Percentiles rank a stretch among this genome's conserved stretches.
Conservation (phyloP, 1,139 yeast genomes). For the Lodderomyces beijingensis region DNA sequence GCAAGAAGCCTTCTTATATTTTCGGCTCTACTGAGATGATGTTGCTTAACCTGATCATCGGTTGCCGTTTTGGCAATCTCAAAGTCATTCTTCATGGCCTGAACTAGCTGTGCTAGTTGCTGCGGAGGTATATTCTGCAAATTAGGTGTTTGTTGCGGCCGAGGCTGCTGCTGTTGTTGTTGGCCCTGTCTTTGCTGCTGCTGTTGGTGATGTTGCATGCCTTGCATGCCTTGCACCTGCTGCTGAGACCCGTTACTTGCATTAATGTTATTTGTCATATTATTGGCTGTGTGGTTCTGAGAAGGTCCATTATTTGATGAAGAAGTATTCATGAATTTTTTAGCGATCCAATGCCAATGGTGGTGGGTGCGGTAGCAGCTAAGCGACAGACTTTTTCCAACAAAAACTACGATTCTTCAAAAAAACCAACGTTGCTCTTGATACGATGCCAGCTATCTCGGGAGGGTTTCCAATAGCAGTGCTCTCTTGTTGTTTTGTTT, state of each 20-base stretch:
- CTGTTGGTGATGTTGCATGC: conserved; percentile 3
- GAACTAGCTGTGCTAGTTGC: conserved; percentile 61
- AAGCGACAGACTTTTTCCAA: too few species aligned
- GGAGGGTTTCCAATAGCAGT: too few species aligned
- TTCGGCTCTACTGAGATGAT: conserved; percentile 64
- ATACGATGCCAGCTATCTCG: too few species aligned
- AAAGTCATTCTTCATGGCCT: conserved; percentile 55
- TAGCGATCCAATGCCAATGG: too few species aligned
- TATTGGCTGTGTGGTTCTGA: conserved; percentile 3
- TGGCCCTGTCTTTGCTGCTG: conserved; percentile 7
- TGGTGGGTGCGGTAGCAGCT: too few species aligned
- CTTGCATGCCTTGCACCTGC: too few species aligned
- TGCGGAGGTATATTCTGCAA: conserved; percentile 39
- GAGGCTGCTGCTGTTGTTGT: conserved; percentile 1
- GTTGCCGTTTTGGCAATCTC: conserved; percentile 54
- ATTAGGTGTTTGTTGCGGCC: conserved; percentile 6
- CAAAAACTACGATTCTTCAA: too few species aligned
- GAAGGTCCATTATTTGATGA: conserved; percentile 7
- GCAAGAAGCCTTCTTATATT: conserved; percentile 50
- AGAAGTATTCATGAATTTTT: too few species aligned
- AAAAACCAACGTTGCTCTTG: too few species aligned
- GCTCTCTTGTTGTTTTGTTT: too few species aligned
- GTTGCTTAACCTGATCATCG: conserved; percentile 64
- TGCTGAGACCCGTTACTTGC: background rate
- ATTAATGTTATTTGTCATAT: conserved; percentile 1